A percentile compares a stretch with the other conserved stretches of the same genome.
These are phyloP conservation scores for Pyronema domesticum DNA, from an alignment of 495 filamentous ascomycete genomes.

Conservation along the genomic window DNA sequence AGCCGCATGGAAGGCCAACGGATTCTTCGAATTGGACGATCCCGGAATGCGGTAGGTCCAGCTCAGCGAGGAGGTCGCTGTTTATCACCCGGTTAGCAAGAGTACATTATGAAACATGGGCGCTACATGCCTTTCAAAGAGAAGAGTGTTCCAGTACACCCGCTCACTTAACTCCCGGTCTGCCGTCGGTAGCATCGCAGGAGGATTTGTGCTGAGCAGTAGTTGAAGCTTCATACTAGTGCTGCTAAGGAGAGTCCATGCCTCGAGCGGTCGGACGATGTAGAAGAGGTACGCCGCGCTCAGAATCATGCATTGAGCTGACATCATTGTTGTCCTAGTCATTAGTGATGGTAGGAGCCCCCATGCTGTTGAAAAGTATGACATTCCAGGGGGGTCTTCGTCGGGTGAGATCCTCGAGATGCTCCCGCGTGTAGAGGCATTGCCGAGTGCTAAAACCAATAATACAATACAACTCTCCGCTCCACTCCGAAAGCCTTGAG, in stretches of 20 bases:
- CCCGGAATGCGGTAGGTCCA: constrained; percentile 66
- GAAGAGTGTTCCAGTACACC: constrained; percentile 67
- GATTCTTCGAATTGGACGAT: constrained; percentile 64
- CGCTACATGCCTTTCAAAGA: constrained; percentile 43
- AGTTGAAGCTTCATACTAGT: constrained; percentile 68
- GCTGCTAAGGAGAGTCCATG: constrained; percentile 62
- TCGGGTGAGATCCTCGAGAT: constrained; percentile 54
- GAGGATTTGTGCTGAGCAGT: constrained; percentile 41
- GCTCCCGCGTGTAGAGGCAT: constrained; percentile 50
- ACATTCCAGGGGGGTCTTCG: constrained; percentile 55
- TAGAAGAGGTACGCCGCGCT: constrained; percentile 70
- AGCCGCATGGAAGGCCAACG: constrained; percentile 59
- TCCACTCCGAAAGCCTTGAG: constrained; percentile 53
- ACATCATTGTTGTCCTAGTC: constrained; percentile 56
- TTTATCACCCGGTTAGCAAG: constrained; percentile 1
- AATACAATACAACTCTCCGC: constrained; percentile 71
- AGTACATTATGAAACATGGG: not conserved
- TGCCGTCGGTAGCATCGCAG: constrained; percentile 47
- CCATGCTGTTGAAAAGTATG: constrained; percentile 69
- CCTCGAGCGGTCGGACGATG: constrained; percentile 59
- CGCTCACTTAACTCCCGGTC: constrained; percentile 54
- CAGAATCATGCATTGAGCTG: constrained; percentile 61
- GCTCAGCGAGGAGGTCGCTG: constrained; percentile 56
- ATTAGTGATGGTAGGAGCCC: constrained; percentile 56
- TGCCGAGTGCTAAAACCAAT: constrained; percentile 57